A percentile compares a stretch with the other conserved stretches of the same genome.
Conservation (phyloP, 2,329 filamentous ascomycete species). For the Bipolaris victoriae region DNA sequence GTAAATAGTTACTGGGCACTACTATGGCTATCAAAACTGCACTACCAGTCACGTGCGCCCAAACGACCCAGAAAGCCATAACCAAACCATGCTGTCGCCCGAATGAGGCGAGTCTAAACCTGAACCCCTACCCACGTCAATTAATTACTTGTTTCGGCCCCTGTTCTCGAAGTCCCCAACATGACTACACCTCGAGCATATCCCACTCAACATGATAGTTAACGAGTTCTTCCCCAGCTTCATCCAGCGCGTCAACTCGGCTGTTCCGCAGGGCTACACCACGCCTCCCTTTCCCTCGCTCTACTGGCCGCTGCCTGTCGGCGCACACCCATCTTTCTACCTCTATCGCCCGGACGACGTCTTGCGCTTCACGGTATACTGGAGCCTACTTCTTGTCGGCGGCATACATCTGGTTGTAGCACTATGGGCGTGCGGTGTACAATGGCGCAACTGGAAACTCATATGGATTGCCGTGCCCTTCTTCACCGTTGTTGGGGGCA, state of each 20-base stretch:
- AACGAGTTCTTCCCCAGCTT: conserved; percentile 43
- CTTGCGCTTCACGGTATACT: conserved; percentile 85
- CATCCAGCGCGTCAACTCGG: conserved; percentile 54
- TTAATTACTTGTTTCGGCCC: background rate
- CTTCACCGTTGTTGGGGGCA: conserved; percentile 72
- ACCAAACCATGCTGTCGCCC: conserved; percentile 28
- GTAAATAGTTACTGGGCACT: too few relatives aligned
- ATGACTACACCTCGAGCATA: background rate
- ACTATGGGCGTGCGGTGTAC: conserved; percentile 73
- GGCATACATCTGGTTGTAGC: conserved; percentile 76
- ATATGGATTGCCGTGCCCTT: conserved; percentile 75
- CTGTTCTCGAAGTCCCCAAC: background rate
- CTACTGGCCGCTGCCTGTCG: conserved; percentile 71
- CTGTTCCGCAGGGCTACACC: conserved; percentile 64
- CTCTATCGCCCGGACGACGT: conserved; percentile 79
- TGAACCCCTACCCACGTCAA: background rate
- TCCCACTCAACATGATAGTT: conserved; percentile 1
- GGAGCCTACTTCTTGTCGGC: conserved; percentile 81
- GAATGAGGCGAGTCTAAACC: conserved; percentile 38
- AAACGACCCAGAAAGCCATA: background rate
- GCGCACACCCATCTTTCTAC: conserved; percentile 62
- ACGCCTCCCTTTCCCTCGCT: conserved; percentile 80
- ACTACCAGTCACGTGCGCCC: conserved; percentile 4
- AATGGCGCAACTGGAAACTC: conserved; percentile 62
- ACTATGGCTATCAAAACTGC: background rate